Conservation (phyloP, 305 asterid species). For the Rubia tinctorum region DNA sequence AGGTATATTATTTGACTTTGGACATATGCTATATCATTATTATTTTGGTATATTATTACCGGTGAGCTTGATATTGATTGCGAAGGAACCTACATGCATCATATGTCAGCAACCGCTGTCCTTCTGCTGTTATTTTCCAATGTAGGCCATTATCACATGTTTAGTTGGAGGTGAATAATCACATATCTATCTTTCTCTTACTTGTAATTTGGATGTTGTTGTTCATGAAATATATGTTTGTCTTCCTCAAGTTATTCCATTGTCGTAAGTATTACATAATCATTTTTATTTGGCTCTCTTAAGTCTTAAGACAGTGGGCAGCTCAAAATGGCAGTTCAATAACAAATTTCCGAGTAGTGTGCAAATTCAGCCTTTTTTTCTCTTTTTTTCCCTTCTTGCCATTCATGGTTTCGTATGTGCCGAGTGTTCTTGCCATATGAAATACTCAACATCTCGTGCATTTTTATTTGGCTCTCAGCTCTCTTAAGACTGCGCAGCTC, state of each 20-base stretch:
- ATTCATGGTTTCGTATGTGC: neutral
- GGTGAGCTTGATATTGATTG: conserved; percentile 25
- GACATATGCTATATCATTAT: conserved; percentile 9
- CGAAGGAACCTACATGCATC: conserved; percentile 86
- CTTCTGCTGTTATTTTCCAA: too few species aligned
- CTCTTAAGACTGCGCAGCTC: too few species aligned
- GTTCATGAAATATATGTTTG: too few species aligned
- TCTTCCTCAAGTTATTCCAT: neutral
- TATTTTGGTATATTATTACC: conserved; percentile 19
- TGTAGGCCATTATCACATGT: too few species aligned
- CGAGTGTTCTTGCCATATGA: neutral
- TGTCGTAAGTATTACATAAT: neutral
- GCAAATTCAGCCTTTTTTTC: neutral
- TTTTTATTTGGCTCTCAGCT: too few species aligned
- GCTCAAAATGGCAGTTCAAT: neutral
- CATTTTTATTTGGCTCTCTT: neutral
- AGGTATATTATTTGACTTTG: conserved; percentile 48
- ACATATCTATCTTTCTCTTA: too few species aligned
- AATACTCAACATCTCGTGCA: neutral
- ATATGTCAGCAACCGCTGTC: conserved; percentile 87
- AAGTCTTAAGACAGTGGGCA: neutral
- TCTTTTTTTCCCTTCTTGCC: neutral
- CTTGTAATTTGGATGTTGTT: too few species aligned
- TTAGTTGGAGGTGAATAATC: too few species aligned
- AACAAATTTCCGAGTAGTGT: neutral